Conservation (phyloP, 768 basidiomycete genomes). For the Termitomyces sp. region DNA sequence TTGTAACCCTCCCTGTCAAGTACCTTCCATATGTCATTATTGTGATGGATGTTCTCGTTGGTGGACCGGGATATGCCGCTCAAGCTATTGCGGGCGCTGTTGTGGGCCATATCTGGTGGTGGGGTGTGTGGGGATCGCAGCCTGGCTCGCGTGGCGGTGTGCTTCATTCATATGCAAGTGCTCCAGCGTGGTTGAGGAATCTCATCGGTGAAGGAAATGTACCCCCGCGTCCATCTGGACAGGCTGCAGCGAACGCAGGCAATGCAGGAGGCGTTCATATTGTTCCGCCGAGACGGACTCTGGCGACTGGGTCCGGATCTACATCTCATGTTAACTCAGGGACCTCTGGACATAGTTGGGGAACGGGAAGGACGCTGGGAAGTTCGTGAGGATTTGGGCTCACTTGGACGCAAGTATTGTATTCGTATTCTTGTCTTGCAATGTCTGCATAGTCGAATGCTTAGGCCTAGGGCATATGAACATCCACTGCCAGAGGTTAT, state of each 20-base stretch:
- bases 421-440: neutral
- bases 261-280: constrained; percentile 50
- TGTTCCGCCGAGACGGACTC: constrained; percentile 41
- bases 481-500: too few species aligned
- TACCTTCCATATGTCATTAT: constrained; percentile 77
- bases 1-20: constrained; percentile 64
- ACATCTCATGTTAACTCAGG: constrained; percentile 3
- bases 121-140: constrained; percentile 52
- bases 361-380: constrained; percentile 17
- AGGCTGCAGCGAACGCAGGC: constrained; percentile 29
- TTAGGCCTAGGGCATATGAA: too few species aligned
- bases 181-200: constrained; percentile 54
- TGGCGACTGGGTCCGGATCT: constrained; percentile 6
- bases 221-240: constrained; percentile 18
- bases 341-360: constrained; percentile 13
- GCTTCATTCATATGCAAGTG: constrained; percentile 36
- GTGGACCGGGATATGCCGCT: constrained; percentile 51
- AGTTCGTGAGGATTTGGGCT: constrained; percentile 2
- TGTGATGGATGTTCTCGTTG: constrained; percentile 62
- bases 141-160: constrained; percentile 35
- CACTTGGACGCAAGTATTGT: neutral
- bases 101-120: constrained; percentile 82
- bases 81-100: constrained; percentile 61
- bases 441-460: too few species aligned
- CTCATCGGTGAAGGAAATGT: constrained; percentile 37